Evolutionary conservation across 1,284 basidiomycete genomes (phyloP).

Genomic region (Ganoderma meredithae): DNA sequence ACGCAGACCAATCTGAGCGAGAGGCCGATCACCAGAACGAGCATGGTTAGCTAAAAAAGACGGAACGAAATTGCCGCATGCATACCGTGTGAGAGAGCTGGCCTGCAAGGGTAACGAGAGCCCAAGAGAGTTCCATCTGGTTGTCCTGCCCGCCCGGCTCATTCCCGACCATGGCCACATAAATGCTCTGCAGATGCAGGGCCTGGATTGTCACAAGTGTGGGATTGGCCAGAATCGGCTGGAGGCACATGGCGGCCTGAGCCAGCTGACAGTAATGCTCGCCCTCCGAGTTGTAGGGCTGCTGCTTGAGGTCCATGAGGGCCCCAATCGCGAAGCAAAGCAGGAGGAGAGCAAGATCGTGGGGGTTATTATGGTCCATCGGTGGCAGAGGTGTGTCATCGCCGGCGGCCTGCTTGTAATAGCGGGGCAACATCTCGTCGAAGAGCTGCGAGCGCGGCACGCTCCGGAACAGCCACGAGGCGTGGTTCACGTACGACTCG

Average conservation of each 20-base stretch:
- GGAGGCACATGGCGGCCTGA: constrained; percentile 46
- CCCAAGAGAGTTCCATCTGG: constrained; percentile 47
- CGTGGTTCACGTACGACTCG: constrained; percentile 67
- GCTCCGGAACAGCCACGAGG: constrained; percentile 62
- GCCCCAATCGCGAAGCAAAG: constrained; percentile 68
- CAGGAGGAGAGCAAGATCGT: constrained; percentile 63
- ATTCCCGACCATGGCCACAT: constrained; percentile 61
- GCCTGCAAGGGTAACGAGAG: constrained; percentile 41
- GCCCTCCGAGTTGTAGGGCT: constrained; percentile 64
- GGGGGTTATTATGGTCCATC: constrained; percentile 48
- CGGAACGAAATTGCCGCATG: constrained; percentile 15
- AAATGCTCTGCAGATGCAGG: constrained; percentile 62
- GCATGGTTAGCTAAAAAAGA: constrained; percentile 3
- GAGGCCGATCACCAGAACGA: constrained; percentile 1
- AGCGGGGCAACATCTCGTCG: constrained; percentile 63
- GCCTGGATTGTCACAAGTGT: constrained; percentile 53
- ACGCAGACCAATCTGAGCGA: constrained; percentile 42
- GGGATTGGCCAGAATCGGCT: constrained; percentile 46
- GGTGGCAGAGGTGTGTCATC: constrained; percentile 33
- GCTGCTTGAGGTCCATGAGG: constrained; percentile 66
- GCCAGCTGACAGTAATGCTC: constrained; percentile 65
- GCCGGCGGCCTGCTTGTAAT: constrained; percentile 53
- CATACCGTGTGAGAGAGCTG: constrained; percentile 46
- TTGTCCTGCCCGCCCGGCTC: constrained; percentile 57
- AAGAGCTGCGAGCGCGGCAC: constrained; percentile 67